Conservation (phyloP, 768 basidiomycete species). For the Rhizopogon rudus region DNA sequence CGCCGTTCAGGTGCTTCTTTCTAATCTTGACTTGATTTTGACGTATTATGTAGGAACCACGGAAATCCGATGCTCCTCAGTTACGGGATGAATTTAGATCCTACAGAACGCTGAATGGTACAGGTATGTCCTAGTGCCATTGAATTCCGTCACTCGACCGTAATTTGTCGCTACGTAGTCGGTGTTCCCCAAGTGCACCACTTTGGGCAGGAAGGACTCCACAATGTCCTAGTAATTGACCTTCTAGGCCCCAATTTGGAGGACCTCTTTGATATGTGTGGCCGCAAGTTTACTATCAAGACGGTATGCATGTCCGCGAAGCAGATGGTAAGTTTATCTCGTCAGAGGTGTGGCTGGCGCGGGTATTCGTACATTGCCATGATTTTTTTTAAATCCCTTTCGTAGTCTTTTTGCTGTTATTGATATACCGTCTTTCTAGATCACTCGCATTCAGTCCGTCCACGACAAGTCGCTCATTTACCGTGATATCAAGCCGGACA, state of each 20-base stretch:
- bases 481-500: conserved; percentile 99
- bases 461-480: conserved; percentile 99
- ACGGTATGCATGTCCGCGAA: conserved; percentile 99
- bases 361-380: background rate
- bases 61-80: conserved; percentile 98
- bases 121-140: conserved; percentile 51
- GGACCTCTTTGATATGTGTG: conserved; percentile 98
- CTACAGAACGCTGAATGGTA: conserved; percentile 91
- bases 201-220: conserved; percentile 97
- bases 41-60: conserved; percentile 61
- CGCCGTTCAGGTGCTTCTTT: conserved; percentile 1
- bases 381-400: background rate
- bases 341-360: background rate
- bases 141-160: conserved; percentile 10
- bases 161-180: conserved; percentile 41
- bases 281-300: conserved; percentile 96
- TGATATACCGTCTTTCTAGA: conserved; percentile 40
- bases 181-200: conserved; percentile 98
- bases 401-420: conserved; percentile 4
- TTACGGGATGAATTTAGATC: conserved; percentile 95
- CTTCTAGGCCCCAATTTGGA: conserved; percentile 96
- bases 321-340: conserved; percentile 76
- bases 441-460: conserved; percentile 93
- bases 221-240: conserved; percentile 94
- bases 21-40: conserved; percentile 4